Base-by-base conservation (phyloP, 2,329 filamentous ascomycete species). In the Drechslerella coelobrocha region DNA sequence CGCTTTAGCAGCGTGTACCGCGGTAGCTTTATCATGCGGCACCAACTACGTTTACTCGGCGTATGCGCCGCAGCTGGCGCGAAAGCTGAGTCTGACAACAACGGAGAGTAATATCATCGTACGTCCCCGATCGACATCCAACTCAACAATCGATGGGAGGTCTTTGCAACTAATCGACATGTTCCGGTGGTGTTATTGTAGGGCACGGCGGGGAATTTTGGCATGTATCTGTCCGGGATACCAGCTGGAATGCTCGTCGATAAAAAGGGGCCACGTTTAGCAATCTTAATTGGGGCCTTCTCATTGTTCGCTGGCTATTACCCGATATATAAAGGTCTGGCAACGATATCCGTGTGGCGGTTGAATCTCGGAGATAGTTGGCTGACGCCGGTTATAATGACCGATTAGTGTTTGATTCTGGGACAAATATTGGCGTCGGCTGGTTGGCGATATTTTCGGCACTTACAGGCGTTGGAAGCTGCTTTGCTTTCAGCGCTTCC, bases 11-110 rank as follows among this genome's bases (percentile, higher is more conserved):
- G 72, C 75, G 39, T 75, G 91, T 26, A 96, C 92, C 14, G 78
- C 87, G 73, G 91, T 97, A 73, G 87, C 92, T 14, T 83, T 97
- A 68, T 91, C 92, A 71, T 96, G 92, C 79, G 94, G 94, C 72
- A 72, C 59, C 26, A 96, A 97, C 91, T 97, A 99, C 85, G 93
- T 92, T 77, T 99, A 97, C 80, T 97, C 92, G 61, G 93, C 93
- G 80, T 99, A 94, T 92, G 92, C 91, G 12, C 94, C 94, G 19
- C 92, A 97, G 80, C 97, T 97, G 78, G 92, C 92, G 53, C 88
- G 95, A 76, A 88, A 86, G 75, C 83, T 99, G 75, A 87, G 89
- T 78, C 85, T 97, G 72, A 92, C 92, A 12, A 89, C 94, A n/a
- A 97, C 93, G 1, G 84, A 97, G 79, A 92, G 87, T 79, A 97